phyloP scores from a whole-genome alignment of 768 basidiomycete genomes.

The Termitomyces sp. region DNA sequence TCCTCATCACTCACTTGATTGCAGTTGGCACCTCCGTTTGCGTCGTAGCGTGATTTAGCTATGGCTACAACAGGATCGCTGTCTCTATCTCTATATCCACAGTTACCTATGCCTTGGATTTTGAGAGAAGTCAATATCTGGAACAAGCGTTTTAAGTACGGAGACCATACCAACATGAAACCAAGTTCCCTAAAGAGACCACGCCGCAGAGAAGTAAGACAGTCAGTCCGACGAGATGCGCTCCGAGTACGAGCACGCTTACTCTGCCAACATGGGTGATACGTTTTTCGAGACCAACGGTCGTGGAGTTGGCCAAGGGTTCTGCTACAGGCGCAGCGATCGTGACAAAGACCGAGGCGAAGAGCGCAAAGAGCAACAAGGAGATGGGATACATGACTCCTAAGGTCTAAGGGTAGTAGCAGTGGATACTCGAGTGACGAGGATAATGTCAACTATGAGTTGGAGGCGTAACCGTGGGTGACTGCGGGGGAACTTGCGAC shows the following conservation, averaged over 20 bases:
- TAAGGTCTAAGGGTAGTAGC: conserved; percentile 6
- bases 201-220: not conserved
- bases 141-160: not conserved
- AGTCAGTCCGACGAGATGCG: conserved; percentile 1
- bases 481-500: conserved; percentile 9
- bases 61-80: conserved; percentile 60
- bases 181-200: conserved; percentile 58
- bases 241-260: conserved; percentile 18
- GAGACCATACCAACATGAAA: conserved; percentile 43
- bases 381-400: conserved; percentile 33
- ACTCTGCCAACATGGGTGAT: conserved; percentile 52
- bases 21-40: conserved; percentile 49
- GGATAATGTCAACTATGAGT: not conserved
- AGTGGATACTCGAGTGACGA: conserved; percentile 1
- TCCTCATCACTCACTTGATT: conserved; percentile 41
- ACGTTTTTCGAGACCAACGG: conserved; percentile 41
- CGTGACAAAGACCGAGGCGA: conserved; percentile 34
- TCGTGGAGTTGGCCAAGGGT: conserved; percentile 21
- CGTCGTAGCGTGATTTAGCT: conserved; percentile 44
- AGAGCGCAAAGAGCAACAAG: conserved; percentile 30
- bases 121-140: conserved; percentile 9
- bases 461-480: conserved; percentile 11
- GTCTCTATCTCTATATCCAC: conserved; percentile 45
- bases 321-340: conserved; percentile 43
- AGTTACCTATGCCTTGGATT: conserved; percentile 50